phyloP scores from a whole-genome alignment of 2,329 filamentous ascomycete species.

The Aspergillus ochraceus region DNA sequence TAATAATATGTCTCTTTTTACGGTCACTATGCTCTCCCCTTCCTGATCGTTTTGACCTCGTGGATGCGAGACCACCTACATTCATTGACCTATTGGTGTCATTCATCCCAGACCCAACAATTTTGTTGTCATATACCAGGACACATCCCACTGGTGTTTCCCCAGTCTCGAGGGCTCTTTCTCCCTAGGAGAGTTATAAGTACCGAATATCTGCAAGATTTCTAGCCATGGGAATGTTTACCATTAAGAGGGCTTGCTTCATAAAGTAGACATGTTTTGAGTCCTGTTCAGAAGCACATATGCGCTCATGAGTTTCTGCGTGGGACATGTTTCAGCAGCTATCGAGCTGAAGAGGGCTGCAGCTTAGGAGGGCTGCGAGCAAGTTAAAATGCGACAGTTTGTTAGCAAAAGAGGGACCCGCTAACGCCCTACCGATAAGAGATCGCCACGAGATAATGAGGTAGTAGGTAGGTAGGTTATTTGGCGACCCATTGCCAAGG shows the following conservation, averaged over 20 bases:
- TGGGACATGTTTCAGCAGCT: background rate
- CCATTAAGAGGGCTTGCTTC: slow-evolving; percentile 83
- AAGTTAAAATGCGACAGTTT: background rate
- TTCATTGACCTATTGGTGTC: slow-evolving; percentile 87
- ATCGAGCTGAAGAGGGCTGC: too few species aligned
- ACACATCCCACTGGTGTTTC: slow-evolving; percentile 98
- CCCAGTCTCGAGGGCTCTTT: slow-evolving; percentile 77
- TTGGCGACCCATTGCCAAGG: too few species aligned
- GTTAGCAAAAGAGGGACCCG: too few species aligned
- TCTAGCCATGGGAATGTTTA: slow-evolving; percentile 38
- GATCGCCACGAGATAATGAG: too few species aligned
- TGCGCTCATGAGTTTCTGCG: background rate
- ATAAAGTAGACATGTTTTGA: slow-evolving; percentile 65
- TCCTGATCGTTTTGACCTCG: background rate
- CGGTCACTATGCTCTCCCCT: background rate
- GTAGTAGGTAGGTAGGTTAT: too few species aligned
- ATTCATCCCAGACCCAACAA: slow-evolving; percentile 93
- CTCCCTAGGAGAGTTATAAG: slow-evolving; percentile 58
- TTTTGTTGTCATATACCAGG: slow-evolving; percentile 73
- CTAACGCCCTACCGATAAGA: too few species aligned
- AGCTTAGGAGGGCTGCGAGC: too few species aligned
- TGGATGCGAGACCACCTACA: slow-evolving; percentile 38
- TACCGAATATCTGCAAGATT: background rate
- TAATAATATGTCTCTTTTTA: background rate
- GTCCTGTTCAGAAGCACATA: slow-evolving; percentile 14